Evolutionary conservation across 2,329 filamentous ascomycete genomes (phyloP).

Genomic region (Blastomyces parvus): DNA sequence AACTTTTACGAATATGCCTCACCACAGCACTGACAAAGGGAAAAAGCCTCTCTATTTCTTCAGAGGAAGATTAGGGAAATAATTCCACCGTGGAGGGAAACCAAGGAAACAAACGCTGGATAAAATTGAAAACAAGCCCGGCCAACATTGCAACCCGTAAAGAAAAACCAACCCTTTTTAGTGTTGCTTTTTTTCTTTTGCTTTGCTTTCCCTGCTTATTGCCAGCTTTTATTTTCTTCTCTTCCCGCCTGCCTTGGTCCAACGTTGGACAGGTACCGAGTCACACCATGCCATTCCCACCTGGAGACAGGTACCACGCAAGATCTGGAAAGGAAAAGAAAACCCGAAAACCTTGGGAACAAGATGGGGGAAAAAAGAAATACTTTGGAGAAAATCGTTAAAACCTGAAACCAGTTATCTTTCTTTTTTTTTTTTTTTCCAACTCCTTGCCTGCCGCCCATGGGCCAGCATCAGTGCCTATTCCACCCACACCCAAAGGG

Average conservation of each 20-base stretch:
- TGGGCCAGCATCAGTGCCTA: neutral
- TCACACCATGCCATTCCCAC: neutral
- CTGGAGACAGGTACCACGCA: neutral
- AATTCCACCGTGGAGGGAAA: neutral
- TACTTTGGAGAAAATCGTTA: too few species aligned
- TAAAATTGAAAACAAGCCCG: too few species aligned
- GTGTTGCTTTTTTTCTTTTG: neutral
- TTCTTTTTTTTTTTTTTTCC: neutral
- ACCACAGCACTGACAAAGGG: neutral
- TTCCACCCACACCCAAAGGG: neutral
- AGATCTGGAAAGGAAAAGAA: neutral
- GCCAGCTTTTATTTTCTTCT: neutral
- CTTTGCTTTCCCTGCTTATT: neutral
- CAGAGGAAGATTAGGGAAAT: neutral
- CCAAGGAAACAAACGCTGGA: too few species aligned
- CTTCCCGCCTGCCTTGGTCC: neutral
- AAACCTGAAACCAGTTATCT: slow-evolving; percentile 4
- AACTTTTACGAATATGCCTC: too few species aligned
- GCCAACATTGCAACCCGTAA: neutral
- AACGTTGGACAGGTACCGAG: neutral
- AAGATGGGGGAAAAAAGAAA: neutral
- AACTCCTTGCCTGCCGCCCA: neutral
- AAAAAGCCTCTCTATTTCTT: neutral
- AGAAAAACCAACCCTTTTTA: neutral
- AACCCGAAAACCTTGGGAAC: neutral